Evolutionary conservation across 257 asterid genomes (phyloP).

Genomic region (Solanum verrucosum): DNA sequence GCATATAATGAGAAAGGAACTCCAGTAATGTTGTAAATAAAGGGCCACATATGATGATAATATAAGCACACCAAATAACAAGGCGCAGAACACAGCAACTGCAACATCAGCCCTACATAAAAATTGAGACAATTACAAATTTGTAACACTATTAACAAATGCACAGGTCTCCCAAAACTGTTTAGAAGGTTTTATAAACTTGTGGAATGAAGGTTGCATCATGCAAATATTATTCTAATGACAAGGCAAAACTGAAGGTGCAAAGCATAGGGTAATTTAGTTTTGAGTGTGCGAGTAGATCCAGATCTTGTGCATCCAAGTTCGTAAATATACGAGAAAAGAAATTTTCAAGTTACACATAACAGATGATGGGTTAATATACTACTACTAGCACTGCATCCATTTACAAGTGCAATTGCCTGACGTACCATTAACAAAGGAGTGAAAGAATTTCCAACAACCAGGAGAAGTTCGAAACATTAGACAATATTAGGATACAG

Average conservation of each 20-base stretch:
- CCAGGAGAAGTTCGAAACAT: not conserved
- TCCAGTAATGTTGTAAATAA: slow-evolving; percentile 43
- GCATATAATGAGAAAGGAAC: slow-evolving; percentile 39
- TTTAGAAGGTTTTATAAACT: not conserved
- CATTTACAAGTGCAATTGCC: not conserved
- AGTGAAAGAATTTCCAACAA: not conserved
- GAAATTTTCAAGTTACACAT: not conserved
- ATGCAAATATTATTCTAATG: not conserved
- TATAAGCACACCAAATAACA: slow-evolving; percentile 37
- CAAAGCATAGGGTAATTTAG: not conserved
- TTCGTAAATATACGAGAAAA: not conserved
- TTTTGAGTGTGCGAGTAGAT: not conserved
- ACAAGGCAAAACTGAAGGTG: not conserved
- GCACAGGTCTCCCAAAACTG: not conserved
- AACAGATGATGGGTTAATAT: not conserved
- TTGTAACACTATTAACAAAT: not conserved
- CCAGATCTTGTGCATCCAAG: not conserved
- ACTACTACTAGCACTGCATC: not conserved
- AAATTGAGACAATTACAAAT: not conserved
- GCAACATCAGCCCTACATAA: slow-evolving; percentile 59
- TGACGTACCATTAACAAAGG: not conserved
- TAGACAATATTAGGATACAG: not conserved
- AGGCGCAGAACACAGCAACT: slow-evolving; percentile 40
- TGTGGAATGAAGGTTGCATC: not conserved
- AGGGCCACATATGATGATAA: slow-evolving; percentile 50